These are phyloP conservation scores for Tetrapisispora pingtungensis DNA, from an alignment of 805 yeast genomes.

Conservation along the genomic window DNA sequence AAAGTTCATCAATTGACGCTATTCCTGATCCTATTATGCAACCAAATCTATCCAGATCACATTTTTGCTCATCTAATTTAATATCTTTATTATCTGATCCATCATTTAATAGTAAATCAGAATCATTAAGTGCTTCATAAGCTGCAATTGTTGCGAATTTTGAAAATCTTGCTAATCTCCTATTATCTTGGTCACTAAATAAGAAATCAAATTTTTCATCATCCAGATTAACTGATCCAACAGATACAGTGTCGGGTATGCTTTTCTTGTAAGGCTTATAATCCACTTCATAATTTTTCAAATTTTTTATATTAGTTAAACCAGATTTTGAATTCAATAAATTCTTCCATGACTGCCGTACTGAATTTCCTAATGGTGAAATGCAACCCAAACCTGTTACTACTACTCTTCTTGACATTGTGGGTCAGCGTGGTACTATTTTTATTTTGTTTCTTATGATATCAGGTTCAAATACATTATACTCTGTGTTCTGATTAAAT, in stretches of 20 bases:
- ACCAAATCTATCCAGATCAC: slow-evolving; percentile 33
- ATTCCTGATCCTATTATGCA: slow-evolving; percentile 91
- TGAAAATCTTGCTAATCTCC: slow-evolving; percentile 61
- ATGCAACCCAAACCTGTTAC: slow-evolving; percentile 86
- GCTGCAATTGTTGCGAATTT: slow-evolving; percentile 76
- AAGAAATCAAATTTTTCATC: slow-evolving; percentile 5
- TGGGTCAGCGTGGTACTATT: too few species aligned
- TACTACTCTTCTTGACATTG: slow-evolving; percentile 54
- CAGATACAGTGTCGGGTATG: slow-evolving; percentile 56
- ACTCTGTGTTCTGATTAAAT: too few species aligned
- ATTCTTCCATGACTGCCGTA: slow-evolving; percentile 41
- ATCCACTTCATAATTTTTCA: slow-evolving; percentile 29
- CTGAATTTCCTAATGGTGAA: slow-evolving; percentile 77
- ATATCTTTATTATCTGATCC: slow-evolving; percentile 25
- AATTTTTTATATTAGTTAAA: slow-evolving; percentile 39
- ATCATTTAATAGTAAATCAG: slow-evolving; percentile 34
- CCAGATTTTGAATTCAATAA: slow-evolving; percentile 49
- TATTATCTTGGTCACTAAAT: slow-evolving; percentile 34
- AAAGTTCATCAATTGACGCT: slow-evolving; percentile 65
- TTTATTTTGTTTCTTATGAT: too few species aligned
- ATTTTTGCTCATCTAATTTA: slow-evolving; percentile 22
- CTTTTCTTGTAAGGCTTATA: slow-evolving; percentile 33
- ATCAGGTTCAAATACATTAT: too few species aligned
- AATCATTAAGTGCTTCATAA: slow-evolving; percentile 63
- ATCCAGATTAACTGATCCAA: slow-evolving; percentile 51